phyloP scores from a whole-genome alignment of 2,329 filamentous ascomycete genomes.

The Pseudogymnoascus sp. region DNA sequence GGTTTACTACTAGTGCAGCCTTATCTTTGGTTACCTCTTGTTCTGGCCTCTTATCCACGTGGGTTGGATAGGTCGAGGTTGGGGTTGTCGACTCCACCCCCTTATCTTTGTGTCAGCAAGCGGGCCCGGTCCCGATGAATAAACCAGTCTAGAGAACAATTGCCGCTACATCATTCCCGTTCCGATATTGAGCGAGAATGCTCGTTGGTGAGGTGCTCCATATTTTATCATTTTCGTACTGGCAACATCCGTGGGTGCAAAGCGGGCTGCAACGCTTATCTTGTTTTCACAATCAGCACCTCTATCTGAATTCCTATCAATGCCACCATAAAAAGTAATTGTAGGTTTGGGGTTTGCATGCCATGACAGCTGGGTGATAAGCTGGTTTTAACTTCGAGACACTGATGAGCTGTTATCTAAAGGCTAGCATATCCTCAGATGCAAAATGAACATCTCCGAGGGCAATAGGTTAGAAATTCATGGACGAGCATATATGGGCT shows the following conservation, averaged over 20 bases:
- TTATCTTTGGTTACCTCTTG: not conserved
- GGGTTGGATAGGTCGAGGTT: slow-evolving; percentile 4
- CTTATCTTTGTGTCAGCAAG: not conserved
- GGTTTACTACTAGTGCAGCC: not conserved
- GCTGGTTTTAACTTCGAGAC: not conserved
- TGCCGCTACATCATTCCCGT: not conserved
- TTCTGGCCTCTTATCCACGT: not conserved
- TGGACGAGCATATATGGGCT: not conserved
- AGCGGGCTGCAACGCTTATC: not conserved
- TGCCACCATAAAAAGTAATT: not conserved
- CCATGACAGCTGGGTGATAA: not conserved
- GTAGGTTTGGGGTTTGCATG: not conserved
- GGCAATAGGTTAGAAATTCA: not conserved
- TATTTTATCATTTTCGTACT: not conserved
- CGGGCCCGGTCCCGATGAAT: not conserved
- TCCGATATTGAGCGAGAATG: not conserved
- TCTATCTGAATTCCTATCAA: not conserved
- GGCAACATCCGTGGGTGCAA: not conserved
- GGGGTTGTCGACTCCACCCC: not conserved
- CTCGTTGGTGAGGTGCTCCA: not conserved
- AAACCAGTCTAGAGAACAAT: not conserved
- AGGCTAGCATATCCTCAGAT: not conserved
- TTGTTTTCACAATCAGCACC: not conserved
- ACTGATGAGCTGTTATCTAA: not conserved
- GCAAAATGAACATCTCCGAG: not conserved